Evolutionary conservation across 192 early-diverging fungal species (phyloP), one percentile per base, ranked within the genome.

Genomic region (Backusella westeae): DNA sequence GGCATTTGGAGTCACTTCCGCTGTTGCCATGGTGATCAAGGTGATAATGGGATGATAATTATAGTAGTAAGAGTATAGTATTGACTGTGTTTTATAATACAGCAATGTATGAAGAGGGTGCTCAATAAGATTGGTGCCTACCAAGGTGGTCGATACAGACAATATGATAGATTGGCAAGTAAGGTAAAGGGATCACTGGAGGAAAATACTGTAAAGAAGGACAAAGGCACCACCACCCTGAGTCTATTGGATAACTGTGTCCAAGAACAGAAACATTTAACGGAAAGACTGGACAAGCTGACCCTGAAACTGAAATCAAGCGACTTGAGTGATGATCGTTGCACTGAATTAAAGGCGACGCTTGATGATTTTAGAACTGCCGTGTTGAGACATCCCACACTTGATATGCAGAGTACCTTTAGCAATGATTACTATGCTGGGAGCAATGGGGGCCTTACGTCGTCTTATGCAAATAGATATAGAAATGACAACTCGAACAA

Each of bases 11-110:
- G 34, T 77, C 49, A 71, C 76, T 21, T 35, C 69, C 5, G 46
- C 68, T 6, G 14, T 78, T 21, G 32, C 69, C 34, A 73, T 65
- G 21, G 34, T 77, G 34, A 68, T 81, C 17, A 81, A 81, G 80
- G 80, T 81, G 73, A 56, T 1, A 5, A 4, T 14, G 12, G 12
- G 12, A 38, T 6, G 15, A 52, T 19, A 52, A 52, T 53, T 21
- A 15, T 49, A 1, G 5, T 19, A n/a, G 19, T 19, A n/a, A 49
- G 6, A 52, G 46, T 52, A 32, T 32, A 7, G 19, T 52, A n/a
- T 6, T 52, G 14, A 15, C 19, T 52, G 46, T n/a, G 10, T 3
- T 10, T 39, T 39, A 9, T 39, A 39, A 39, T 39, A 29, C 23
- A 42, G 67, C 19, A 68, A 68, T n/a, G 19, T 35, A 68, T 68